phyloP scores from a whole-genome alignment of 2,329 filamentous ascomycete genomes.

The Aspergillus eucalypticola region DNA sequence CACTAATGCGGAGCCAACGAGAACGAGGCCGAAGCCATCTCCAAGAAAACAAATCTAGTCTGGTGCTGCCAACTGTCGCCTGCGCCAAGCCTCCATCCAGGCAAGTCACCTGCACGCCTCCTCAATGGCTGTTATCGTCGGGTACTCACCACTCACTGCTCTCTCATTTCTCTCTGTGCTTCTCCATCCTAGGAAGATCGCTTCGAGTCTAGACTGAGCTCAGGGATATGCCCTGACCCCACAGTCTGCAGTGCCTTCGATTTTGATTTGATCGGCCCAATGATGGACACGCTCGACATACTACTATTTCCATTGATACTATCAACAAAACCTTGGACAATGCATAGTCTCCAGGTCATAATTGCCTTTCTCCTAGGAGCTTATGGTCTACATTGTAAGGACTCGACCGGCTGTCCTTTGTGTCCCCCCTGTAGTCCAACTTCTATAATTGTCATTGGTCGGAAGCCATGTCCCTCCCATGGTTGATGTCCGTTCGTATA shows the following conservation, averaged over 20 bases:
- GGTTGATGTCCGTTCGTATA: neutral
- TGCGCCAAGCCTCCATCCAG: constrained; percentile 8
- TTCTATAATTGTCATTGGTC: neutral
- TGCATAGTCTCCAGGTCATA: neutral
- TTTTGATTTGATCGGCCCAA: neutral
- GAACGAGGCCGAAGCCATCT: constrained; percentile 7
- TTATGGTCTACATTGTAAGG: neutral
- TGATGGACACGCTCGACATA: neutral
- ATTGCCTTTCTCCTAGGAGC: neutral
- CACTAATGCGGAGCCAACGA: constrained; percentile 11
- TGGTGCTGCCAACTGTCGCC: constrained; percentile 8
- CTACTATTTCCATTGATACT: neutral
- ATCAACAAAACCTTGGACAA: neutral
- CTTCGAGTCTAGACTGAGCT: neutral
- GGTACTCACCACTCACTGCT: neutral
- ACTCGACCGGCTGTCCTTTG: neutral
- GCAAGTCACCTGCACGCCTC: neutral
- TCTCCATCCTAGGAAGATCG: neutral
- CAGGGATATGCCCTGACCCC: neutral
- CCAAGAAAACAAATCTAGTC: no score
- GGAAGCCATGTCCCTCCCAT: neutral
- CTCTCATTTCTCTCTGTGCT: neutral
- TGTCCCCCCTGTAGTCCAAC: neutral
- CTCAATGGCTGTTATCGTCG: neutral
- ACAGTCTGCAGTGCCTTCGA: neutral